These are phyloP conservation scores for Saccharomycopsis javanensis DNA, from an alignment of 805 yeast genomes.

Conservation along the genomic window DNA sequence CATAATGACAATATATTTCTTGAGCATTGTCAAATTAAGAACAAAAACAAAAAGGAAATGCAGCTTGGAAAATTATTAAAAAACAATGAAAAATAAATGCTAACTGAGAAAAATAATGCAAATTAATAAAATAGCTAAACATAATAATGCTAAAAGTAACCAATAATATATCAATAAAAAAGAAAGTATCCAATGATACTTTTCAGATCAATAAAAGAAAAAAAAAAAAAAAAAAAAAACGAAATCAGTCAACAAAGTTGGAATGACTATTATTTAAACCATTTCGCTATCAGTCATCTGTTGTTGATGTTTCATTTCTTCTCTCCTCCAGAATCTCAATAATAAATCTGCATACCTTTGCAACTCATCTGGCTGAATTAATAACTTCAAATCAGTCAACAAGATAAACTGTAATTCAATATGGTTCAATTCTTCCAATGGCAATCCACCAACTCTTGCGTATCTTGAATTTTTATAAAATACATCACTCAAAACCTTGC, in stretches of 20 bases:
- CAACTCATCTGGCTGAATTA: constrained; percentile 84
- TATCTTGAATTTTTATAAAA: constrained; percentile 90
- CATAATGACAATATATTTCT: too few relatives aligned
- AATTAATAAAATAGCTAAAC: not conserved
- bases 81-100: not conserved
- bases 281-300: not conserved
- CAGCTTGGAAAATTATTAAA: not conserved
- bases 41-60: not conserved
- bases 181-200: not conserved
- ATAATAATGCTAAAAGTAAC: not conserved
- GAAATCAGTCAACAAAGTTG: not conserved
- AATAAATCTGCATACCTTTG: constrained; percentile 84
- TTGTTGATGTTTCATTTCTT: constrained; percentile 34
- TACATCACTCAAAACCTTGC: constrained; percentile 89
- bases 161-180: not conserved
- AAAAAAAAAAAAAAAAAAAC: not conserved
- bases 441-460: constrained; percentile 93
- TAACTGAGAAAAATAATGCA: not conserved
- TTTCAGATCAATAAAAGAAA: not conserved
- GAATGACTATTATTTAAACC: not conserved
- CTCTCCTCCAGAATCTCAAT: constrained; percentile 74
- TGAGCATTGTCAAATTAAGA: not conserved
- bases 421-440: constrained; percentile 85
- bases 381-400: constrained; percentile 72
- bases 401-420: constrained; percentile 83